Base-by-base conservation (phyloP, 441 rosid genomes). In the Adansonia grandidieri region DNA sequence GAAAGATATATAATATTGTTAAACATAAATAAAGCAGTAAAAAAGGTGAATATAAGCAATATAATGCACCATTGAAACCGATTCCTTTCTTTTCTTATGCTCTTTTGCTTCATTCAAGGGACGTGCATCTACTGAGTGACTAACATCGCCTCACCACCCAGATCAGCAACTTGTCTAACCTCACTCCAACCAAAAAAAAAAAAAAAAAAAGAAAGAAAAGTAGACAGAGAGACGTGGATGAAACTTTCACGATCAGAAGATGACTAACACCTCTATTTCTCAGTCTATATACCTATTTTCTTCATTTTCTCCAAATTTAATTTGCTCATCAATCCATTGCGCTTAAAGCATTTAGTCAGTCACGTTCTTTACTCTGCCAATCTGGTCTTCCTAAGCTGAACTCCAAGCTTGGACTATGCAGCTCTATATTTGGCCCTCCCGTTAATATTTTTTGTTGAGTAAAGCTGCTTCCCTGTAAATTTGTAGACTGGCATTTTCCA, bases 361-460 rank as follows among this genome's bases (percentile, higher is more conserved):
- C 80, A 32, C 56, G 74, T 78, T 67, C 76, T 65, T 83, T 72
- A 76, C 61, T 80, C 74, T 71, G 72, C 85, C 86, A 83, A 54
- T 76, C 82, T 2, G 86, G 58, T 83, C 86, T 86, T 40, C 88
- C 88, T 78, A 86, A 71, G 66, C 85, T 80, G 77, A 86, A 80
- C 80, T 86, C 88, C 84, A 86, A 79, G 82, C 85, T 86, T 78
- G 86, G 88, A 60, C 76, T 80, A n/a, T 51, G 70, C 2, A 54
- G 54, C 10, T 57, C 74, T 63, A 51, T 44, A 54, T 68, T 70
- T 15, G 70, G 37, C 28, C 67, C 65, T 5, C 13, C 37, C 37
- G 37, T 37, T 20, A 47, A 14, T 40, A 44, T 64, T 70, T 57
- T 77, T 58, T 73, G 32, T 67, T 45, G 68, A 70, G 47, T 75